phyloP scores from a whole-genome alignment of 2,329 filamentous ascomycete genomes.

The Fonsecaea pedrosoi region DNA sequence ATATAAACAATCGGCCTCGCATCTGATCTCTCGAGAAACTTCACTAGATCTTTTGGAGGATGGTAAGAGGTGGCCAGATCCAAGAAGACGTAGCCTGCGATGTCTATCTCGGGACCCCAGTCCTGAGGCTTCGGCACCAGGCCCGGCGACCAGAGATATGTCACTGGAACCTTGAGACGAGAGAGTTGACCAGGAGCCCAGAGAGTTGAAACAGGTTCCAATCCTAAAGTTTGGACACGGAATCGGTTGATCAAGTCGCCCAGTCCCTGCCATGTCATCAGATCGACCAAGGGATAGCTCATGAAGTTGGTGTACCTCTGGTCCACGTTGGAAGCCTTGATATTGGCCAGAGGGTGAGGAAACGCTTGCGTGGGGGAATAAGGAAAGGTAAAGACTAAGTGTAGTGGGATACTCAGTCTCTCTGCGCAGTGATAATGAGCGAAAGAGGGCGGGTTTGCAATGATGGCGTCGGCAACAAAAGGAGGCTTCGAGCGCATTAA shows the following conservation, averaged over 20 bases:
- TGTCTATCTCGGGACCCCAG: slow-evolving; percentile 61
- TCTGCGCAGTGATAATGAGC: slow-evolving; percentile 49
- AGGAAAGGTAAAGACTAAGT: slow-evolving; percentile 59
- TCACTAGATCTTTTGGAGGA: slow-evolving; percentile 49
- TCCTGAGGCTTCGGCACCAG: slow-evolving; percentile 62
- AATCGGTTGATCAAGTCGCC: slow-evolving; percentile 80
- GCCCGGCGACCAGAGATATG: slow-evolving; percentile 67
- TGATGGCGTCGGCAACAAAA: slow-evolving; percentile 49
- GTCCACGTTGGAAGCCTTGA: slow-evolving; percentile 75
- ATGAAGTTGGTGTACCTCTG: slow-evolving; percentile 79
- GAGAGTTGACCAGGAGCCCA: slow-evolving; percentile 79
- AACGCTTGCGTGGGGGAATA: slow-evolving; percentile 76
- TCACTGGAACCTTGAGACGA: slow-evolving; percentile 75
- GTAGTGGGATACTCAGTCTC: slow-evolving; percentile 45
- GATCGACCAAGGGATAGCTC: slow-evolving; percentile 67
- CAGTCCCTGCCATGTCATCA: slow-evolving; percentile 53
- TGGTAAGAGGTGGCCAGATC: slow-evolving; percentile 55
- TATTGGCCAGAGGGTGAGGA: slow-evolving; percentile 77
- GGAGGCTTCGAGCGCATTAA: slow-evolving; percentile 66
- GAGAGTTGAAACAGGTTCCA: slow-evolving; percentile 76
- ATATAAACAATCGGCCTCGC: slow-evolving; percentile 45
- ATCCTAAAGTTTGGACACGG: slow-evolving; percentile 69
- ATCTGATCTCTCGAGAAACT: slow-evolving; percentile 42
- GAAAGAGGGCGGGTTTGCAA: slow-evolving; percentile 49
- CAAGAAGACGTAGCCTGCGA: slow-evolving; percentile 63